Percentiles rank a stretch among this genome's conserved stretches.
These are phyloP conservation scores for Hypomyces rosellus DNA, from an alignment of 2,329 filamentous ascomycete species.

Conservation along the genomic window DNA sequence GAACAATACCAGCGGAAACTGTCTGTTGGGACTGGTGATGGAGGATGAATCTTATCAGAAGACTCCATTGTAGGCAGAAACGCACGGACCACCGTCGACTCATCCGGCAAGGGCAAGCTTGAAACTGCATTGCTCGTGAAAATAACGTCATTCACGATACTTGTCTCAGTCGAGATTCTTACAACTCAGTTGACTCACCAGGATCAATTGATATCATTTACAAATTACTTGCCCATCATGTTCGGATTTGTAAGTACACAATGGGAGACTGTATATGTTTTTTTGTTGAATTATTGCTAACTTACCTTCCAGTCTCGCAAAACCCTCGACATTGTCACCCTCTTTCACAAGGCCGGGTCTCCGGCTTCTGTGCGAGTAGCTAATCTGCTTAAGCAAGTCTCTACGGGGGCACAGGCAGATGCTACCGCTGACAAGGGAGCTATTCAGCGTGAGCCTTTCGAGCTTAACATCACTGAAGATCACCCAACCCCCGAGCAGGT, in stretches of 20 bases:
- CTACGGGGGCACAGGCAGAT: constrained; percentile 59
- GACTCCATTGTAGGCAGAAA: neutral
- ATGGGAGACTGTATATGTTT: constrained; percentile 9
- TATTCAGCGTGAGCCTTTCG: constrained; percentile 61
- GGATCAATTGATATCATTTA: neutral
- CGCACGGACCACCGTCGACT: constrained; percentile 5
- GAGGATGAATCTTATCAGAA: no score
- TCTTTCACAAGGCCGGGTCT: constrained; percentile 82
- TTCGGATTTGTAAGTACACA: constrained; percentile 18
- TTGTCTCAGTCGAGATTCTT: neutral
- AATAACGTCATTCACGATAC: constrained; percentile 12
- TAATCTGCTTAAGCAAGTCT: constrained; percentile 73
- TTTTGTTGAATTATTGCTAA: constrained; percentile 6
- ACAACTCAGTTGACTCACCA: neutral
- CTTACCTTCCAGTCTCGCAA: constrained; percentile 50
- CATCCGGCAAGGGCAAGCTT: neutral
- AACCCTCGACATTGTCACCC: constrained; percentile 82
- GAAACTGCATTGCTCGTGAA: constrained; percentile 2
- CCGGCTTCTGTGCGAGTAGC: constrained; percentile 67
- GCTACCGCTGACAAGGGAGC: constrained; percentile 65
- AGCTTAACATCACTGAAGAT: constrained; percentile 76
- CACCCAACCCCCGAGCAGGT: constrained; percentile 78
- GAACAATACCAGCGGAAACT: no score
- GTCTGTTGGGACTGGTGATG: no score
- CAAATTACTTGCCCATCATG: constrained; percentile 12